A percentile compares a stretch with the other conserved stretches of the same genome.
phyloP scores from a whole-genome alignment of 768 basidiomycete species.

The Trametes meyenii region DNA sequence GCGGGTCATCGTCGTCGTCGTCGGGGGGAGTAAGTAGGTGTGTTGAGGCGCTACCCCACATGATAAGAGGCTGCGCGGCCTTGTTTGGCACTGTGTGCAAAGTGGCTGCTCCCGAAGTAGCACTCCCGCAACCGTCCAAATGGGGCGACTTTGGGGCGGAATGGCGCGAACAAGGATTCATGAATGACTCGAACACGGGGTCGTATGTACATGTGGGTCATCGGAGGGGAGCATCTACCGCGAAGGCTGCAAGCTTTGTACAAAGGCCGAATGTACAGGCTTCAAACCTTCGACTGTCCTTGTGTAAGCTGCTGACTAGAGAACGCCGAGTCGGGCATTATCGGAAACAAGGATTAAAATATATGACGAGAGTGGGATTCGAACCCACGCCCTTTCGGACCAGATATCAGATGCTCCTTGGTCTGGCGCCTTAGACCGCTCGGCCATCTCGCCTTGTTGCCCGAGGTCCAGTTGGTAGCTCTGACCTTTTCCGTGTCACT shows the following conservation, averaged over 20 bases:
- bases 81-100: slow-evolving; percentile 25
- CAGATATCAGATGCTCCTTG: slow-evolving; percentile 30
- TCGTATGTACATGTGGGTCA: background rate
- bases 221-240: background rate
- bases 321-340: background rate
- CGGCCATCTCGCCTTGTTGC: slow-evolving; percentile 64
- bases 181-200: background rate
- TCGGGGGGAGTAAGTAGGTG: slow-evolving; percentile 13
- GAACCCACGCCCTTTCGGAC: slow-evolving; percentile 56
- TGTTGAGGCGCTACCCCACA: background rate
- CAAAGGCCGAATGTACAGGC: background rate
- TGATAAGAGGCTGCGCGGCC: slow-evolving; percentile 27
- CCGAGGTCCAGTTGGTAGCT: background rate
- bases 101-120: slow-evolving; percentile 15
- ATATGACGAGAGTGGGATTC: slow-evolving; percentile 45
- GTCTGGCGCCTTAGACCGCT: slow-evolving; percentile 91
- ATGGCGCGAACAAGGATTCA: slow-evolving; percentile 2
- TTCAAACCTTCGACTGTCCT: too few relatives aligned
- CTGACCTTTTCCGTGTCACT: too few relatives aligned
- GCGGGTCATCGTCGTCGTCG: slow-evolving; percentile 31
- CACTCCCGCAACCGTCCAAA: slow-evolving; percentile 4
- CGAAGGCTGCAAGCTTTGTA: background rate
- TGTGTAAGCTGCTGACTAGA: too few relatives aligned
- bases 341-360: background rate
- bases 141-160: slow-evolving; percentile 4